These are phyloP conservation scores for Schizophyllum commune DNA, from an alignment of 1,284 basidiomycete species.

Conservation along the genomic window DNA sequence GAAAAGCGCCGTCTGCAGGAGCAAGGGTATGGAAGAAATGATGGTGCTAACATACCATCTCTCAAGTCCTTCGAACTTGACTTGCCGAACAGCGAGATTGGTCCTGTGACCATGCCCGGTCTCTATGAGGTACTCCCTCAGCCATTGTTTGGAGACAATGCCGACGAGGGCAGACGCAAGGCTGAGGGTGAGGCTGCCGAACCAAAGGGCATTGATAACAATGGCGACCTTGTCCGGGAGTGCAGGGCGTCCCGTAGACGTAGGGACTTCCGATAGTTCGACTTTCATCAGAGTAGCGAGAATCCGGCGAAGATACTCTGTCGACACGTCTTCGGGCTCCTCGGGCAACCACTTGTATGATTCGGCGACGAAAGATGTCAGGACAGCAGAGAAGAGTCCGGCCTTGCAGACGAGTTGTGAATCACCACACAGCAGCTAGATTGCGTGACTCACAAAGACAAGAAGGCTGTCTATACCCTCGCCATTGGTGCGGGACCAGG, in stretches of 20 bases:
- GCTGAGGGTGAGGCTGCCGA: constrained; percentile 18
- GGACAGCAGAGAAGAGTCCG: constrained; percentile 3
- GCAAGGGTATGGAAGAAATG: constrained; percentile 14
- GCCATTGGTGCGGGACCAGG: neutral
- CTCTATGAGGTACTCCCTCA: constrained; percentile 16
- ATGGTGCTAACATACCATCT: constrained; percentile 18
- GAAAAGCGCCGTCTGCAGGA: constrained; percentile 18
- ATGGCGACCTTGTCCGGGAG: neutral
- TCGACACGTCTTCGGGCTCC: neutral
- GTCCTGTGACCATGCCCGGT: neutral
- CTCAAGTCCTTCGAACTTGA: constrained; percentile 17
- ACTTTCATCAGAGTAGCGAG: too few species aligned
- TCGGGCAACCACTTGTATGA: constrained; percentile 2
- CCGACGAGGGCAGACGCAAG: constrained; percentile 17
- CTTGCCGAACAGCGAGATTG: constrained; percentile 10
- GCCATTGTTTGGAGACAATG: constrained; percentile 20
- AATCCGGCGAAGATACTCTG: too few species aligned
- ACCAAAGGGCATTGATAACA: constrained; percentile 13
- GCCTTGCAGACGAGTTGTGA: neutral
- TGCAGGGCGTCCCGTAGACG: neutral
- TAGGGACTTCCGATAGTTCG: neutral
- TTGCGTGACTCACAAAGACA: neutral
- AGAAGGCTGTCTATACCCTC: neutral
- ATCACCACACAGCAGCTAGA: too few species aligned
- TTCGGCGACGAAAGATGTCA: constrained; percentile 4